Conservation (phyloP, 306 rosid genomes). For the Neltuma alba region DNA sequence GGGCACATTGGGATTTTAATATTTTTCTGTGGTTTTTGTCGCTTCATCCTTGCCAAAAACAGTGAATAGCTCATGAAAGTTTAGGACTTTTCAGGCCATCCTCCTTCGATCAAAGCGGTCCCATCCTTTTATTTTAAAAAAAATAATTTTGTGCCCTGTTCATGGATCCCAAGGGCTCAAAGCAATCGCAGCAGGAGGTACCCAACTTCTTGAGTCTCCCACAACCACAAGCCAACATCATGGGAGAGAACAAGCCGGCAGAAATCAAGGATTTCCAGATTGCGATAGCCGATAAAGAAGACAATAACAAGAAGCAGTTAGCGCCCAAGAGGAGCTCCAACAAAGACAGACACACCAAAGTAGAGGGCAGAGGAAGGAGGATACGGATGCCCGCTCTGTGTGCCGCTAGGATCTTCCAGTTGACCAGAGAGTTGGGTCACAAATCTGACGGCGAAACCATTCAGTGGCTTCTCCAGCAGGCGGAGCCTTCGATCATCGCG, state of each 20-base stretch:
- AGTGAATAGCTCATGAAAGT: constrained; percentile 84
- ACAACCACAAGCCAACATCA: constrained; percentile 34
- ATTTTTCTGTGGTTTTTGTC: constrained; percentile 44
- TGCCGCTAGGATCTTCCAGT: constrained; percentile 91
- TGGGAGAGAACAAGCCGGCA: constrained; percentile 74
- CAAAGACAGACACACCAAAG: constrained; percentile 97
- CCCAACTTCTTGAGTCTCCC: constrained; percentile 14
- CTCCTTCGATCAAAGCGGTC: constrained; percentile 73
- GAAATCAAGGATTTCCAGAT: constrained; percentile 86
- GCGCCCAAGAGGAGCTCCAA: constrained; percentile 92
- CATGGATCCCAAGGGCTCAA: constrained; percentile 98
- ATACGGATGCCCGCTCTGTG: constrained; percentile 97
- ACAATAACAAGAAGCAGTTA: constrained; percentile 65
- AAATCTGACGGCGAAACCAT: constrained; percentile 98
- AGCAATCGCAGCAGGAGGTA: constrained; percentile 62
- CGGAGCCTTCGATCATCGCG: constrained; percentile 90
- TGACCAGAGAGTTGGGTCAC: constrained; percentile 93
- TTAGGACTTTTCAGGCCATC: constrained; percentile 71
- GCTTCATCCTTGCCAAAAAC: constrained; percentile 68
- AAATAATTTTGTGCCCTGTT: constrained; percentile 42
- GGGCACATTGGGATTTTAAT: constrained; percentile 58
- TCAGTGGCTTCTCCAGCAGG: constrained; percentile 94
- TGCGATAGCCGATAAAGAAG: constrained; percentile 69
- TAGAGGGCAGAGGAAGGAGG: constrained; percentile 94
- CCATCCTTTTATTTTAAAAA: constrained; percentile 36